Conservation (phyloP, 352 stramenopile genomes). For the Aphanomyces cochlioides region DNA sequence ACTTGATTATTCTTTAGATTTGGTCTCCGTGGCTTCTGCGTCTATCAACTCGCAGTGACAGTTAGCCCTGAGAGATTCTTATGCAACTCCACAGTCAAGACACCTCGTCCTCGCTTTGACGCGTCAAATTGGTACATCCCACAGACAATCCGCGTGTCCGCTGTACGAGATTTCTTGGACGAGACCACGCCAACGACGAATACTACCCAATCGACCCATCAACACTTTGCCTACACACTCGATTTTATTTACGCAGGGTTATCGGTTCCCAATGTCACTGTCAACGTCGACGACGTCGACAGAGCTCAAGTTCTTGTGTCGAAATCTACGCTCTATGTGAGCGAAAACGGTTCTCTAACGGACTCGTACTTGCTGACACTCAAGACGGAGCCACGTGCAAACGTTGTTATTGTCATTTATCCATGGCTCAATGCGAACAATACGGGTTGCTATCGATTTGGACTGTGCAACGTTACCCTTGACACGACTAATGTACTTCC, state of each 20-base stretch:
- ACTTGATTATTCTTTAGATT: slow-evolving; percentile 31
- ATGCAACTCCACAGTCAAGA: slow-evolving; percentile 69
- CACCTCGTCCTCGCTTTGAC: slow-evolving; percentile 72
- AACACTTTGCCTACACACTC: slow-evolving; percentile 57
- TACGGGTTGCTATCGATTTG: slow-evolving; percentile 72
- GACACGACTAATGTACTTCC: slow-evolving; percentile 22
- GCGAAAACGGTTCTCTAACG: slow-evolving; percentile 45
- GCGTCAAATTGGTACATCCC: slow-evolving; percentile 64
- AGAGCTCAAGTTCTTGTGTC: slow-evolving; percentile 59
- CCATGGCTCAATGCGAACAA: slow-evolving; percentile 57
- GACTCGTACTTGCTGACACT: slow-evolving; percentile 52
- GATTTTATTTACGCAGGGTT: slow-evolving; percentile 59
- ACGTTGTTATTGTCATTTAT: slow-evolving; percentile 57
- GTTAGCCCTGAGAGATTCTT: slow-evolving; percentile 66
- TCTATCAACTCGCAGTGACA: slow-evolving; percentile 60
- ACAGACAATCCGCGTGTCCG: slow-evolving; percentile 45
- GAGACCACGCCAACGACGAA: slow-evolving; percentile 43
- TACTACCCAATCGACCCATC: slow-evolving; percentile 58
- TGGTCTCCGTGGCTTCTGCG: slow-evolving; percentile 49
- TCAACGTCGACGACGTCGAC: slow-evolving; percentile 61
- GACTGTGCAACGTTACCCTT: slow-evolving; percentile 66
- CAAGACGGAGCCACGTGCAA: slow-evolving; percentile 54
- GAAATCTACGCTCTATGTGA: slow-evolving; percentile 46
- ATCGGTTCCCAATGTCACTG: slow-evolving; percentile 38
- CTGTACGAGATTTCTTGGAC: slow-evolving; percentile 61